phyloP scores from a whole-genome alignment of 495 filamentous ascomycete species.

The Aspergillus homomorphus region DNA sequence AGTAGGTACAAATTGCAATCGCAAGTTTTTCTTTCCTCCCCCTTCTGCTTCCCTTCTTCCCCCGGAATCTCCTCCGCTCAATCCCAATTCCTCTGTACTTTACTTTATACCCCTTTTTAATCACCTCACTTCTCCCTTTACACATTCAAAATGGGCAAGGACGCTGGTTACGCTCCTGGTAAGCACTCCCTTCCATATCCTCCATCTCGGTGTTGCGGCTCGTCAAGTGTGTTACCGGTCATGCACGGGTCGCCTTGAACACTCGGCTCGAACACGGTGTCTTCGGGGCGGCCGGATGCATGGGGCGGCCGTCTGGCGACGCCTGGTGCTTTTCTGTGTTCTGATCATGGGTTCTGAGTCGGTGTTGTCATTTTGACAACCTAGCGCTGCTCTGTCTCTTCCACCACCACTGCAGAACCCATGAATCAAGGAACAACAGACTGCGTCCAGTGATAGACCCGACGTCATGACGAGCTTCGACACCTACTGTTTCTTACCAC shows the following conservation, averaged over 20 bases:
- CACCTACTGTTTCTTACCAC: conserved; percentile 26
- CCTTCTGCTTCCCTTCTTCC: conserved; percentile 14
- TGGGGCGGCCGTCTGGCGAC: neutral
- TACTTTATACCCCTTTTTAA: conserved; percentile 30
- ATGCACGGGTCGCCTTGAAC: neutral
- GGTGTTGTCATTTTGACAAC: neutral
- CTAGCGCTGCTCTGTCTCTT: neutral
- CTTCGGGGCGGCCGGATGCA: neutral
- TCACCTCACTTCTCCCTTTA: conserved; percentile 21
- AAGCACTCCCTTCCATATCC: conserved; percentile 27
- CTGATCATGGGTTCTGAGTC: neutral
- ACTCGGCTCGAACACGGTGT: neutral
- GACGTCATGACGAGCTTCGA: conserved; percentile 32
- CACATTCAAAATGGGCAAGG: conserved; percentile 46
- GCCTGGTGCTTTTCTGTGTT: neutral
- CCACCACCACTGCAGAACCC: neutral
- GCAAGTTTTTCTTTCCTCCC: conserved; percentile 35
- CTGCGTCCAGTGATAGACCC: neutral
- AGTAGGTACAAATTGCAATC: conserved; percentile 32
- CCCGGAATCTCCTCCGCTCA: conserved; percentile 12
- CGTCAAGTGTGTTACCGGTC: neutral
- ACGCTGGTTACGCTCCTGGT: conserved; percentile 44
- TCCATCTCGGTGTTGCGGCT: conserved; percentile 5
- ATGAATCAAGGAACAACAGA: neutral
- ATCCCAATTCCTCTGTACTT: conserved; percentile 36